Evolutionary conservation across 139 green algal species (phyloP).

Genomic region (Chlamydomonas eustigma): DNA sequence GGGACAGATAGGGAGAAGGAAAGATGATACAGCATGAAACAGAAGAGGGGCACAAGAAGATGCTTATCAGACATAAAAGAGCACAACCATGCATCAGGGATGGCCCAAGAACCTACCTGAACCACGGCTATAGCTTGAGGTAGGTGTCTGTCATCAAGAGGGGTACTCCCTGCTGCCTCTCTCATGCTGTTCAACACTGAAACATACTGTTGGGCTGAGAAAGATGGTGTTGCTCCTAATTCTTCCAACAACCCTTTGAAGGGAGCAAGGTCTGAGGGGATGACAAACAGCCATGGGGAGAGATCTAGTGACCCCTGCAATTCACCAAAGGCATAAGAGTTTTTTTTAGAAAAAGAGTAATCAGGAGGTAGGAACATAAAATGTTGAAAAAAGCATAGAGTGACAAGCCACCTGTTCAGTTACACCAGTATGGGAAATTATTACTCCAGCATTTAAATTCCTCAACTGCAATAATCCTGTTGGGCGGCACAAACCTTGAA

Average conservation of each 20-base stretch:
- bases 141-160: slow-evolving; percentile 42
- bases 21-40: too few relatives aligned
- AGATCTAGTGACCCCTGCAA: slow-evolving; percentile 62
- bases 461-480: too few relatives aligned
- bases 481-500: slow-evolving; percentile 31
- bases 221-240: slow-evolving; percentile 55
- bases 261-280: slow-evolving; percentile 61
- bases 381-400: too few relatives aligned
- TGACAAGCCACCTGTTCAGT: too few relatives aligned
- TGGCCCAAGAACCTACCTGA: background rate
- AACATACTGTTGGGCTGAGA: slow-evolving; percentile 56
- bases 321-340: too few relatives aligned
- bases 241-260: slow-evolving; percentile 61
- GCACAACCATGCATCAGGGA: background rate
- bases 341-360: too few relatives aligned
- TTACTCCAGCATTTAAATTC: too few relatives aligned
- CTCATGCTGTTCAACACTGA: slow-evolving; percentile 48
- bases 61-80: too few relatives aligned
- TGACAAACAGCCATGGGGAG: slow-evolving; percentile 60
- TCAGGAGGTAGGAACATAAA: too few relatives aligned
- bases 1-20: too few relatives aligned
- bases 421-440: too few relatives aligned
- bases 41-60: too few relatives aligned
- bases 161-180: background rate
- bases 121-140: slow-evolving; percentile 43